Conservation (phyloP, 2,329 filamentous ascomycete genomes). For the Colletotrichum gloeosporioides region DNA sequence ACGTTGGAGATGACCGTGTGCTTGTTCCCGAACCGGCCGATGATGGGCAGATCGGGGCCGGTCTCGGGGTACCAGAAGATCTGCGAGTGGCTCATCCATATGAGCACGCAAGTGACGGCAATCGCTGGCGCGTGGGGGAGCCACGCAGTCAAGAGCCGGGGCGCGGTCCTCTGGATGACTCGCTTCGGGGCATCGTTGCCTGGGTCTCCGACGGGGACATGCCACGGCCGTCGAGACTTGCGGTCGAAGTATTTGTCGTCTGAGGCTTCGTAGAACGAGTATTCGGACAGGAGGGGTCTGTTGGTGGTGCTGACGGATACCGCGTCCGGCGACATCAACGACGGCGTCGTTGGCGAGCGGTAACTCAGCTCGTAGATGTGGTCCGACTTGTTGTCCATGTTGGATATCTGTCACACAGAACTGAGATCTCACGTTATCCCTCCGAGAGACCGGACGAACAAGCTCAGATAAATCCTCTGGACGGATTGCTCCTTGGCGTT, state of each 20-base stretch:
- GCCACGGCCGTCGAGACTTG: not conserved
- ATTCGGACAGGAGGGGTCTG: not conserved
- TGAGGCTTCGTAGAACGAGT: not conserved
- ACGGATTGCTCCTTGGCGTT: not conserved
- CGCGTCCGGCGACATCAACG: not conserved
- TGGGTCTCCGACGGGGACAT: not conserved
- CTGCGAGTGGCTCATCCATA: not conserved
- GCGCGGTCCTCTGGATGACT: not conserved
- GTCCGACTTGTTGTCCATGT: not conserved
- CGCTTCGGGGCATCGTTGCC: not conserved
- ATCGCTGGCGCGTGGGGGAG: not conserved
- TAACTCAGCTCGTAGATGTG: not conserved
- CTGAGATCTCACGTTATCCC: not conserved
- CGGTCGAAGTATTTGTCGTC: not conserved
- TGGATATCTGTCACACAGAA: not conserved
- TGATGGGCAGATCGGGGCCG: not conserved
- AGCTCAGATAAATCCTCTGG: not conserved
- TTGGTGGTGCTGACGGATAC: not conserved
- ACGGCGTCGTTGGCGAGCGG: not conserved
- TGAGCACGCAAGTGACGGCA: not conserved
- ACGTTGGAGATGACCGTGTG: not conserved
- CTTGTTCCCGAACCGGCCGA: not conserved
- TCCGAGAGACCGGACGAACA: not conserved
- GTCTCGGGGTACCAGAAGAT: conserved; percentile 3
- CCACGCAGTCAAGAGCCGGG: not conserved